These are phyloP conservation scores for Tricholoma saponaceum DNA, from an alignment of 768 basidiomycete species.

Conservation along the genomic window DNA sequence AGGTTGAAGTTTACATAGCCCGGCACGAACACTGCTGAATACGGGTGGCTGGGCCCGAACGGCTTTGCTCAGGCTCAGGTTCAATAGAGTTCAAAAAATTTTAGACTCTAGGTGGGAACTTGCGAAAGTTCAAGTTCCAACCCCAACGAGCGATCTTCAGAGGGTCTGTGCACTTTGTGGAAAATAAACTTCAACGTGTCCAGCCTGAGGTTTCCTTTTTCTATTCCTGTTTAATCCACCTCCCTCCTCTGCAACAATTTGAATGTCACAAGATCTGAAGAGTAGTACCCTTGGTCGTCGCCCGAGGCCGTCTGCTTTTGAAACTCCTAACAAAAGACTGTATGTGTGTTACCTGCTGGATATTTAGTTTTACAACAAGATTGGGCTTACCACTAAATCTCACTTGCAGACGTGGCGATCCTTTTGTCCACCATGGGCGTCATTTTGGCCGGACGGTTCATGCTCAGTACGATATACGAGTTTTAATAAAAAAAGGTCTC, in stretches of 20 bases:
- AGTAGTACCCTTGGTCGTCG: not conserved
- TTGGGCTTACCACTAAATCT: not conserved
- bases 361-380: not conserved
- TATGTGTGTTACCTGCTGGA: not conserved
- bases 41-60: too few relatives aligned
- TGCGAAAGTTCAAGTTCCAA: too few relatives aligned
- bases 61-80: too few relatives aligned
- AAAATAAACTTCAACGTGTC: too few relatives aligned
- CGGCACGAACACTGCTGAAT: too few relatives aligned
- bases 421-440: not conserved
- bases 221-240: not conserved
- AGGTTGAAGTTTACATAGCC: too few relatives aligned
- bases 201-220: not conserved
- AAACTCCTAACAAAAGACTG: not conserved
- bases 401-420: not conserved
- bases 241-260: not conserved
- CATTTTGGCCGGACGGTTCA: constrained; percentile 1
- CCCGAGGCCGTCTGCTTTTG: not conserved
- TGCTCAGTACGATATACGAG: not conserved
- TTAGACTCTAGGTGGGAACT: too few relatives aligned
- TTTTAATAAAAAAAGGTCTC: not conserved
- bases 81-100: too few relatives aligned
- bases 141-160: too few relatives aligned
- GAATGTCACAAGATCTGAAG: not conserved
- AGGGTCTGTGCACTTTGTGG: too few relatives aligned